Percentiles rank a stretch among this genome's conserved stretches.
phyloP scores from a whole-genome alignment of 495 filamentous ascomycete genomes.

The Neurospora terricola region DNA sequence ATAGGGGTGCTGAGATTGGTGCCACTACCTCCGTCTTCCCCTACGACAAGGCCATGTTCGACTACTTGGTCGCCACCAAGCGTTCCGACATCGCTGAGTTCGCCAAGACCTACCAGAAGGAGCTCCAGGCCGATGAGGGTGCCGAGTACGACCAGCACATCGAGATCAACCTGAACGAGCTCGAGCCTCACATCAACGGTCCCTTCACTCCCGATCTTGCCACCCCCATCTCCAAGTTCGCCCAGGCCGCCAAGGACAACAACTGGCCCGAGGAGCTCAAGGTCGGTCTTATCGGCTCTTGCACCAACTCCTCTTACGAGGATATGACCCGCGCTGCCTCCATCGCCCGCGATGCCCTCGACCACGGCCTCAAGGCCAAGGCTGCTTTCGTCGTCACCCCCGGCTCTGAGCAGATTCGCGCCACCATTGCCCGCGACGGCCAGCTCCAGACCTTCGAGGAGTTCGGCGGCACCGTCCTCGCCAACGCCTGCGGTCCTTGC shows the following conservation, averaged over 20 bases:
- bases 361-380: constrained; percentile 93
- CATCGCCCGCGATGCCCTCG: constrained; percentile 87
- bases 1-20: constrained; percentile 87
- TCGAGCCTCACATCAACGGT: constrained; percentile 98
- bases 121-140: constrained; percentile 84
- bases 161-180: constrained; percentile 87
- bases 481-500: constrained; percentile 85
- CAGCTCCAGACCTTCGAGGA: constrained; percentile 96
- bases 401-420: constrained; percentile 95
- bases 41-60: constrained; percentile 96
- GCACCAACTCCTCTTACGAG: constrained; percentile 99
- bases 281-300: constrained; percentile 94
- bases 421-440: constrained; percentile 89
- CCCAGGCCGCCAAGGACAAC: constrained; percentile 85
- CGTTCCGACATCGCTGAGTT: constrained; percentile 84
- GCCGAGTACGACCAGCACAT: constrained; percentile 94
- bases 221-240: constrained; percentile 95
- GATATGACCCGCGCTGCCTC: constrained; percentile 95
- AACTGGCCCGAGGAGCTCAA: constrained; percentile 96
- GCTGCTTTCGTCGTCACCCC: constrained; percentile 89
- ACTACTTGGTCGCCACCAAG: constrained; percentile 91
- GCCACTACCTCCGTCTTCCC: constrained; percentile 98
- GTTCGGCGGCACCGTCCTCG: constrained; percentile 90
- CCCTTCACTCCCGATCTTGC: constrained; percentile 99
- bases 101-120: constrained; percentile 69